Conservation (phyloP, 2,329 filamentous ascomycete genomes). For the Paecilomyces dactylethromorphus region DNA sequence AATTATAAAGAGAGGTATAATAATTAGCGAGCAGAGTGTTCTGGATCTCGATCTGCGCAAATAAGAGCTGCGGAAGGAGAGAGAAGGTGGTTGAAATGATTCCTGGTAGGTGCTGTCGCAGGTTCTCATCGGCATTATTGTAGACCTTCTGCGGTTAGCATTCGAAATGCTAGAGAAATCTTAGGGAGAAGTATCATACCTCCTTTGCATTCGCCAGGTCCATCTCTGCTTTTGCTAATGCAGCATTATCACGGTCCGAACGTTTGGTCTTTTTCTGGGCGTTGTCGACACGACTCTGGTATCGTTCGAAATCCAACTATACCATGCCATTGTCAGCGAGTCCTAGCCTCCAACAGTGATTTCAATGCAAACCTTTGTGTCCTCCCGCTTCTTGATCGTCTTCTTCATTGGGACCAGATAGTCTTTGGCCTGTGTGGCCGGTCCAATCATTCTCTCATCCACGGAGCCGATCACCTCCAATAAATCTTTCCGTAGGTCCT, state of each 20-base stretch:
- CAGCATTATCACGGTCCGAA: conserved; percentile 65
- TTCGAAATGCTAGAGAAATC: conserved; percentile 4
- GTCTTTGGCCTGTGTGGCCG: conserved; percentile 63
- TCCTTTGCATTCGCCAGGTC: conserved; percentile 62
- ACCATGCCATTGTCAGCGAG: background rate
- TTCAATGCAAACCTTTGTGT: conserved; percentile 53
- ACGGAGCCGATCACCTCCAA: conserved; percentile 64
- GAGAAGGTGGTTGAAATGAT: conserved; percentile 65
- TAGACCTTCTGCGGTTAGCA: conserved; percentile 52
- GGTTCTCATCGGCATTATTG: conserved; percentile 64
- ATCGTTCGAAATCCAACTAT: conserved; percentile 71
- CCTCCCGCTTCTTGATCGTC: conserved; percentile 77
- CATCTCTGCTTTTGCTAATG: conserved; percentile 63
- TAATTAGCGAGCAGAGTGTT: conserved; percentile 70
- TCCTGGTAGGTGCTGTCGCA: conserved; percentile 64
- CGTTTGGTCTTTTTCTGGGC: conserved; percentile 63
- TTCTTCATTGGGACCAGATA: conserved; percentile 68
- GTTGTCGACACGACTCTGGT: conserved; percentile 63
- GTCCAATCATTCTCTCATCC: conserved; percentile 62
- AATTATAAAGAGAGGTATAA: conserved; percentile 70
- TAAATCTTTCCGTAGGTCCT: conserved; percentile 65
- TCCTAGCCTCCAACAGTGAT: conserved; percentile 1
- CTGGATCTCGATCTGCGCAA: conserved; percentile 66
- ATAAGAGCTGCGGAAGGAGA: conserved; percentile 65
- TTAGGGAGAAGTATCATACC: conserved; percentile 34